Evolutionary conservation across 345 rosid genomes (phyloP).

Genomic region (Murraya paniculata): DNA sequence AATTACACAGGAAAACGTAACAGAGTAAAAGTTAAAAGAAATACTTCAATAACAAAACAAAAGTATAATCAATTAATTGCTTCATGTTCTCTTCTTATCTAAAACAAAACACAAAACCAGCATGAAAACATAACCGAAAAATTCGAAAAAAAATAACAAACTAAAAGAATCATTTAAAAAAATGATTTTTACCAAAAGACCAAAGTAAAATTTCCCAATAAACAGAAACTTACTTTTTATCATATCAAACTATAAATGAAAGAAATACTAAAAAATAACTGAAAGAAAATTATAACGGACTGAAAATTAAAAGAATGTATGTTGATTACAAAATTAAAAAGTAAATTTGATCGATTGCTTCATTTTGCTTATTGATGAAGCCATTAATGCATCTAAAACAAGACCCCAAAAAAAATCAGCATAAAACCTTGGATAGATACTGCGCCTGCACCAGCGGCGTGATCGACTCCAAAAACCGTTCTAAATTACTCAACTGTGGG

Average conservation of each 20-base stretch:
- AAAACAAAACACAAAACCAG: not conserved
- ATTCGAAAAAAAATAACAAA: not conserved
- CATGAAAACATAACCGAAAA: not conserved
- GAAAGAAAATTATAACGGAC: not conserved
- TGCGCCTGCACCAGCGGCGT: slow-evolving; percentile 52
- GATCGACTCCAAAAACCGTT: slow-evolving; percentile 51
- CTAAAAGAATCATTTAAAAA: not conserved
- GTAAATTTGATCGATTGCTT: not conserved
- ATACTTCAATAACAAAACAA: not conserved
- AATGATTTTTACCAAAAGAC: not conserved
- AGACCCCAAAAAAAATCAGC: not conserved
- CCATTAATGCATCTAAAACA: not conserved
- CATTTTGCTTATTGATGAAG: not conserved
- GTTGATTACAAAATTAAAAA: not conserved
- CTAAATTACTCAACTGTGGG: slow-evolving; percentile 39
- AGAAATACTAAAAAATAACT: not conserved
- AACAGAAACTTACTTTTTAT: not conserved
- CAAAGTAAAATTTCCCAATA: not conserved
- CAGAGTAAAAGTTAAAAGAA: not conserved
- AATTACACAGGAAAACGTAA: not conserved
- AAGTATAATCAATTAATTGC: not conserved
- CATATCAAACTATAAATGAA: not conserved
- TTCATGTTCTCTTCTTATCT: not conserved
- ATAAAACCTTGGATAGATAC: slow-evolving; percentile 46
- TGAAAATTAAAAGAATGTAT: not conserved